Conservation (phyloP, 441 rosid species). For the Erodium trifolium region DNA sequence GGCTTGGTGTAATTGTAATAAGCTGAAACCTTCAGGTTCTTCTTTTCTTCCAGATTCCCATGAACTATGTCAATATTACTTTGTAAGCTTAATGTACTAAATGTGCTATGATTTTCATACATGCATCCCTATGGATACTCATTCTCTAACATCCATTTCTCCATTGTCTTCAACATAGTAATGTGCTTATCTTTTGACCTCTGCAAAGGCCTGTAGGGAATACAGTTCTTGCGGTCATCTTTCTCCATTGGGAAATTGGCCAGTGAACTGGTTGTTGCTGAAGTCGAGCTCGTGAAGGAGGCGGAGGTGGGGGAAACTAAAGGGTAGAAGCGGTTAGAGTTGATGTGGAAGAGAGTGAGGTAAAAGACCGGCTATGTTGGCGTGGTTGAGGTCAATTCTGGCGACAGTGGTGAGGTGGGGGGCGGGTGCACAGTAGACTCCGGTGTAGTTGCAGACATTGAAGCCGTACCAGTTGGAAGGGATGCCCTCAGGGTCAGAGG, state of each 20-base stretch:
- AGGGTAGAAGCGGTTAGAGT: slow-evolving; percentile 60
- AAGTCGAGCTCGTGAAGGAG: slow-evolving; percentile 50
- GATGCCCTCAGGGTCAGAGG: slow-evolving; percentile 53
- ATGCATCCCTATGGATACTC: neutral
- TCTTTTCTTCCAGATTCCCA: neutral
- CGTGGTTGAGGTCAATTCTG: slow-evolving; percentile 72
- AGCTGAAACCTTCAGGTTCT: slow-evolving; percentile 7
- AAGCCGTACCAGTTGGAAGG: slow-evolving; percentile 69
- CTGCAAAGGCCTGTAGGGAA: too few relatives aligned
- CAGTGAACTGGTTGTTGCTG: slow-evolving; percentile 64
- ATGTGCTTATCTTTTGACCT: too few relatives aligned
- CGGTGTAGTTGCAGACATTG: slow-evolving; percentile 67
- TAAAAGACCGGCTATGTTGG: slow-evolving; percentile 56
- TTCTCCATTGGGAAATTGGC: too few relatives aligned
- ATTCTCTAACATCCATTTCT: too few relatives aligned
- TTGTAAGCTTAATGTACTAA: neutral
- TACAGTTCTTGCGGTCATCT: too few relatives aligned
- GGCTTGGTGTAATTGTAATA: slow-evolving; percentile 11
- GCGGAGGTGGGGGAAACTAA: slow-evolving; percentile 36
- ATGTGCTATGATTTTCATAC: neutral
- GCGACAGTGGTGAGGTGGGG: slow-evolving; percentile 46
- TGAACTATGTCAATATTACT: neutral
- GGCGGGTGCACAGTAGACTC: slow-evolving; percentile 67
- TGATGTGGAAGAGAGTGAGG: slow-evolving; percentile 66
- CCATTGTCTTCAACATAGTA: too few relatives aligned